Percentiles rank a stretch among this genome's conserved stretches.
Conservation (phyloP, 768 basidiomycete genomes). For the Boletus vermiculosoides region DNA sequence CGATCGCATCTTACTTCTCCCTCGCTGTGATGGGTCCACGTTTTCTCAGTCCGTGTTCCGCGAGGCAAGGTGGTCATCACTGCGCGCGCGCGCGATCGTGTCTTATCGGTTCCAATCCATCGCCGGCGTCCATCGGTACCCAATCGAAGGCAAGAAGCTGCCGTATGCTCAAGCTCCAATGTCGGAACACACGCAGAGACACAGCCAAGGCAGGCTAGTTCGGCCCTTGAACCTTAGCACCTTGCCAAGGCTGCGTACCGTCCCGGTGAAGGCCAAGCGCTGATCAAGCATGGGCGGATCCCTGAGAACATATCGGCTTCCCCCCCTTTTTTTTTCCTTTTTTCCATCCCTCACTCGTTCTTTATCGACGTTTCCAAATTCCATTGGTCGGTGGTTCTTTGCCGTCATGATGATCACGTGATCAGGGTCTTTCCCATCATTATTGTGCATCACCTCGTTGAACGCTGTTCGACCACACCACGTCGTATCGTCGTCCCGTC, state of each 20-base stretch:
- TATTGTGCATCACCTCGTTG: too few relatives aligned
- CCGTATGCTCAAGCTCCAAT: neutral
- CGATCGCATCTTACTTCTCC: neutral
- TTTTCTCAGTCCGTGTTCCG: conserved; percentile 8
- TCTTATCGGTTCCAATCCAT: neutral
- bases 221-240: neutral
- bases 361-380: neutral
- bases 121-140: neutral
- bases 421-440: neutral
- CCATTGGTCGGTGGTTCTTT: neutral
- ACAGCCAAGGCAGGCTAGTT: conserved; percentile 5
- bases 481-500: too few relatives aligned
- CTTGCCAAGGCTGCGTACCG: neutral
- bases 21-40: neutral
- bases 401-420: neutral
- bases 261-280: neutral
- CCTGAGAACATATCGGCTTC: neutral
- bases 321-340: neutral
- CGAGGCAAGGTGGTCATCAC: neutral
- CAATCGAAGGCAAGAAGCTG: neutral
- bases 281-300: neutral
- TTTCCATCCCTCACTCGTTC: too few relatives aligned
- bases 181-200: neutral
- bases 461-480: too few relatives aligned
- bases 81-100: neutral